A percentile compares a stretch with the other conserved stretches of the same genome.
Conservation (phyloP, 169 alveolate species). For the Eimeria praecox region DNA sequence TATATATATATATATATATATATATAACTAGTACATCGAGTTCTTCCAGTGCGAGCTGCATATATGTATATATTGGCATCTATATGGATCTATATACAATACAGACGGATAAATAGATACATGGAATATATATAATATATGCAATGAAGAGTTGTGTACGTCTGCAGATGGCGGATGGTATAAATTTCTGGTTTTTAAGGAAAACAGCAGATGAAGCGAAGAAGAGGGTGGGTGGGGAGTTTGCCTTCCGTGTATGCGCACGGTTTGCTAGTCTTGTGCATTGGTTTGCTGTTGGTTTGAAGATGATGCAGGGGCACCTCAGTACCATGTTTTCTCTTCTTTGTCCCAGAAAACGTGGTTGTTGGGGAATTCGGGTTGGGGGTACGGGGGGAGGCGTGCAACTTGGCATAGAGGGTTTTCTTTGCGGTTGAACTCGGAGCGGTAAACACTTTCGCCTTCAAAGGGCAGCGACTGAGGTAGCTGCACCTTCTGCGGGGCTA, state of each 20-base stretch:
- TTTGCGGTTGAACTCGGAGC: conserved; percentile 75
- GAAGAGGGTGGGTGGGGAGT: not conserved
- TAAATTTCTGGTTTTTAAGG: not conserved
- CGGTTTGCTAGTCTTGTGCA: not conserved
- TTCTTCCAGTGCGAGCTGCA: too few relatives aligned
- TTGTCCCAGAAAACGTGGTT: conserved; percentile 81
- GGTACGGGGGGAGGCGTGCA: conserved; percentile 67
- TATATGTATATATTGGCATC: too few relatives aligned
- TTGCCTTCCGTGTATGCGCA: too few relatives aligned
- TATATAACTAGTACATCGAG: too few relatives aligned
- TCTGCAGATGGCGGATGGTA: not conserved
- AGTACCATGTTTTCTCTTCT: conserved; percentile 72
- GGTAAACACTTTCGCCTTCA: conserved; percentile 83
- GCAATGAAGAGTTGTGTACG: not conserved
- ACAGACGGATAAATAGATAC: not conserved
- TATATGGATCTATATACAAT: too few relatives aligned
- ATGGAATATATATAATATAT: too few relatives aligned
- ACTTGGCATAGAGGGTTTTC: conserved; percentile 69
- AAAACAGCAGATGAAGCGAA: not conserved
- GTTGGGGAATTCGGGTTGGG: conserved; percentile 65
- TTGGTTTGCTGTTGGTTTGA: too few relatives aligned
- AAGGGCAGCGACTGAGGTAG: conserved; percentile 83
- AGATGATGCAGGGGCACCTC: too few relatives aligned
- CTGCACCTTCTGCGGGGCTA: conserved; percentile 69
- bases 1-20: too few relatives aligned